Evolutionary conservation across 495 filamentous ascomycete genomes (phyloP).

Genomic region (Penicillium egyptiacum): DNA sequence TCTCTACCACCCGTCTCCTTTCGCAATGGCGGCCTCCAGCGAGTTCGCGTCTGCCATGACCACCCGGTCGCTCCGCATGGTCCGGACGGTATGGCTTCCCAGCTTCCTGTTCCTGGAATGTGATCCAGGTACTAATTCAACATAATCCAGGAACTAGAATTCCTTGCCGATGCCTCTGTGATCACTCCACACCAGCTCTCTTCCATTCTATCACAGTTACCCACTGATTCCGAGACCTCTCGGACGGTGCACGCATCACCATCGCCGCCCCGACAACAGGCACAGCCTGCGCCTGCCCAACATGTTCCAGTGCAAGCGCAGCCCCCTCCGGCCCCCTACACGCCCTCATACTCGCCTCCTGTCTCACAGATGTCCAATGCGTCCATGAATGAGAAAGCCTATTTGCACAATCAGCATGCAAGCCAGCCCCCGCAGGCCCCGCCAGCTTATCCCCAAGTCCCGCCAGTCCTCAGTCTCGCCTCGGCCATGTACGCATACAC

Average conservation of each 20-base stretch:
- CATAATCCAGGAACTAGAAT: constrained; percentile 79
- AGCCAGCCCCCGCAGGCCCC: constrained; percentile 48
- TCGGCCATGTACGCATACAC: constrained; percentile 81
- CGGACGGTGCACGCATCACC: constrained; percentile 13
- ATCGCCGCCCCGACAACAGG: constrained; percentile 16
- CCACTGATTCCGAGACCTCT: constrained; percentile 51
- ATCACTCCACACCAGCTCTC: constrained; percentile 70
- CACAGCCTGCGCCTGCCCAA: constrained; percentile 31
- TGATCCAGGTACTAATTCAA: constrained; percentile 10
- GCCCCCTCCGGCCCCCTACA: constrained; percentile 40
- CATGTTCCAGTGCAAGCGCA: constrained; percentile 33
- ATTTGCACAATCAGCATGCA: constrained; percentile 51
- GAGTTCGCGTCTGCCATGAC: constrained; percentile 53
- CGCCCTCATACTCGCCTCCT: constrained; percentile 43
- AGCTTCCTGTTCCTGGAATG: constrained; percentile 7
- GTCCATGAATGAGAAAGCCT: constrained; percentile 54
- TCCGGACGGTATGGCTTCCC: constrained; percentile 68
- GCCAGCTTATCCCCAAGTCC: constrained; percentile 54
- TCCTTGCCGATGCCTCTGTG: constrained; percentile 73
- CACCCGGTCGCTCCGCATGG: constrained; percentile 80
- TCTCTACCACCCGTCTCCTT: background rate
- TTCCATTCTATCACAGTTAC: constrained; percentile 70
- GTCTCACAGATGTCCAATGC: constrained; percentile 48
- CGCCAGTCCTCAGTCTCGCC: constrained; percentile 66
- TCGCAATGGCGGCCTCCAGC: constrained; percentile 38